A percentile compares a stretch with the other conserved stretches of the same genome.
Conservation (phyloP, 1,284 basidiomycete species). For the Ustilago crameri region DNA sequence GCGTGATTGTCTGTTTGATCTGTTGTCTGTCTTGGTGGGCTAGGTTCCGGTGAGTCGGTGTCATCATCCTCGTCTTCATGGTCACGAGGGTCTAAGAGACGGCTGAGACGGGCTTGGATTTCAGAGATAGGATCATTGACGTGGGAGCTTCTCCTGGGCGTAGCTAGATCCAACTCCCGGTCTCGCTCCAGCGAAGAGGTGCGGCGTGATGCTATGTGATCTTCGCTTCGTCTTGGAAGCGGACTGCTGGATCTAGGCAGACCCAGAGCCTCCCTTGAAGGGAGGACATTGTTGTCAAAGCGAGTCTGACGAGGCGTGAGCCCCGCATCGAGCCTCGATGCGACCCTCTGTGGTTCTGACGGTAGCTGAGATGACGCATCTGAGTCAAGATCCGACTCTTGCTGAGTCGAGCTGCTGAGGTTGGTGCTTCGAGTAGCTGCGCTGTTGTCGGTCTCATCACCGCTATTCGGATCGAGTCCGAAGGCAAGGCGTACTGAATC, state of each 20-base stretch:
- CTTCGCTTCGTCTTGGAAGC: not conserved
- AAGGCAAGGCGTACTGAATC: conserved; percentile 59
- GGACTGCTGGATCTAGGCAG: conserved; percentile 26
- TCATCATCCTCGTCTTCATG: not conserved
- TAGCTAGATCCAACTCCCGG: not conserved
- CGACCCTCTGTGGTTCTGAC: not conserved
- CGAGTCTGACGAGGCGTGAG: conserved; percentile 4
- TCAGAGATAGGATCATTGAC: conserved; percentile 38
- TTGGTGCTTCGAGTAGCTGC: conserved; percentile 17
- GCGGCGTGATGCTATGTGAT: not conserved
- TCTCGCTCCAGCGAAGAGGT: not conserved
- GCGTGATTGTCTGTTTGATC: no score
- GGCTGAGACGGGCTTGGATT: conserved; percentile 31
- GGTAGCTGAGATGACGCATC: not conserved
- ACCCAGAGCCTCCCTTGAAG: conserved; percentile 3
- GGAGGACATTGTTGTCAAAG: not conserved
- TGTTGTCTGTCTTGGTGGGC: no score
- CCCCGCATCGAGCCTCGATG: not conserved
- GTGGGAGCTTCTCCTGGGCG: not conserved
- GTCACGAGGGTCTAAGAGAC: conserved; percentile 10
- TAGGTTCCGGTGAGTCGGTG: not conserved
- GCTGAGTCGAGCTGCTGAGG: conserved; percentile 7
- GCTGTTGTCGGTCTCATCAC: conserved; percentile 29
- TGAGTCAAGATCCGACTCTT: not conserved
- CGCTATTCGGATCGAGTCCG: conserved; percentile 58